Evolutionary conservation across 1,284 basidiomycete genomes (phyloP), one percentile per base, ranked within the genome.

Genomic region (Rhodotorula sp.): DNA sequence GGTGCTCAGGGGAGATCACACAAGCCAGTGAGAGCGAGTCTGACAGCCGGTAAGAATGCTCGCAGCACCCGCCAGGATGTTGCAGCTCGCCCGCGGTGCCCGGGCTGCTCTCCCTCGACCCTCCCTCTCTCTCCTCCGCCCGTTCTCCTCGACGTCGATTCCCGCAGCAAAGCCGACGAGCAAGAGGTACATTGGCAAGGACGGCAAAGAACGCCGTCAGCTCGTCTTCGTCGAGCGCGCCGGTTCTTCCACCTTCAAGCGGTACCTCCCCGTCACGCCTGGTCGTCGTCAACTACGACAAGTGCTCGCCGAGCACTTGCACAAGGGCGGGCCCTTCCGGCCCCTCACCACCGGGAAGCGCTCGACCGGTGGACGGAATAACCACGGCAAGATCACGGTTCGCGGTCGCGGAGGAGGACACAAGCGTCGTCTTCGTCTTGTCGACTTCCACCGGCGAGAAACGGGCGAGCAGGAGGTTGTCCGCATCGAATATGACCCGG

Each of bases 401-500:
- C 87, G 93, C 30, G 89, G 88, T 65, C 86, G 90, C 36, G 95
- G 96, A 44, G 95, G 96, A 20, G 96, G 96, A 2, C 94, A 97
- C 82, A 88, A 86, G 74, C 88, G 89, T 67, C 87, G 96, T 49
- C 87, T 97, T 73, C 87, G 96, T 36, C 84, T 89, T 53, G 83
- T 99, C 68, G 96, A 99, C 82, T 99, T 96, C 79, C 84, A 86
- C 64, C 87, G 92, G 60, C 82, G 81, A 59, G 87, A 89, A 72
- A 81, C 86, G 0, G 95, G 95, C 11, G 84, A 89, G 53, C 91
- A 93, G 79, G 89, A 92, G 74, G 94, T 98, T 54, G 85, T 95
- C 22, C 87, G 94, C 54, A 91, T 99, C 77, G 95, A 99, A 82
- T 99, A 97, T 80, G 95, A 99, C 83, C 95, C 95, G 0, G 91